Evolutionary conservation across 208 protist species (phyloP).

Genomic region (Trichomonas gallinae): DNA sequence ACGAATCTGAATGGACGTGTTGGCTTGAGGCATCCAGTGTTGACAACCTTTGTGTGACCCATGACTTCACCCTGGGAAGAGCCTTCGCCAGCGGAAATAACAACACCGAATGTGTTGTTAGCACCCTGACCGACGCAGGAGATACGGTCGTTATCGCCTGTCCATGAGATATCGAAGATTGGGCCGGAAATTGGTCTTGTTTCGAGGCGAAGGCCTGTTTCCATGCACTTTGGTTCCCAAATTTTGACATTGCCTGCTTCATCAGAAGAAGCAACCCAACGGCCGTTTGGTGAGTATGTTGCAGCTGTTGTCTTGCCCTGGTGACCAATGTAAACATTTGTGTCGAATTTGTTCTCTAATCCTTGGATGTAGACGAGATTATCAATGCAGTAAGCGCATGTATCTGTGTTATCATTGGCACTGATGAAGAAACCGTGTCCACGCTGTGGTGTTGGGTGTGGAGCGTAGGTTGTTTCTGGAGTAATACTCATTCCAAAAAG

Average conservation of each 20-base stretch:
- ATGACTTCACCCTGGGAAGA: not conserved
- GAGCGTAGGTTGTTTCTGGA: not conserved
- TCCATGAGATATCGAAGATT: not conserved
- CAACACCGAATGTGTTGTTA: not conserved
- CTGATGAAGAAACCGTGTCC: not conserved
- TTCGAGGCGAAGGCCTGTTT: not conserved
- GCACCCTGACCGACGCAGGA: not conserved
- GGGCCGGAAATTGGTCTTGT: not conserved
- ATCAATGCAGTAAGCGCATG: not conserved
- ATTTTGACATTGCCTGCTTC: not conserved
- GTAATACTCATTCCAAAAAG: not conserved
- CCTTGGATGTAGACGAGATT: not conserved
- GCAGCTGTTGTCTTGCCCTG: not conserved
- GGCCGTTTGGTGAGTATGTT: not conserved
- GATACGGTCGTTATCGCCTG: slow-evolving; percentile 12
- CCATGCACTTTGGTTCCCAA: not conserved
- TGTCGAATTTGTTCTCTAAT: not conserved
- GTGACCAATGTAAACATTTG: not conserved
- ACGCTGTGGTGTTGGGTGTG: slow-evolving; percentile 13
- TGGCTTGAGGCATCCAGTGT: not conserved
- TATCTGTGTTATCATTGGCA: not conserved
- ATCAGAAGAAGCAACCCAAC: not conserved
- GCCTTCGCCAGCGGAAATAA: not conserved
- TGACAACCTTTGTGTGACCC: not conserved
- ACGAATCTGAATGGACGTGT: not conserved